These are phyloP conservation scores for Phytophthora hibernalis DNA, from an alignment of 352 stramenopile genomes.

Conservation along the genomic window DNA sequence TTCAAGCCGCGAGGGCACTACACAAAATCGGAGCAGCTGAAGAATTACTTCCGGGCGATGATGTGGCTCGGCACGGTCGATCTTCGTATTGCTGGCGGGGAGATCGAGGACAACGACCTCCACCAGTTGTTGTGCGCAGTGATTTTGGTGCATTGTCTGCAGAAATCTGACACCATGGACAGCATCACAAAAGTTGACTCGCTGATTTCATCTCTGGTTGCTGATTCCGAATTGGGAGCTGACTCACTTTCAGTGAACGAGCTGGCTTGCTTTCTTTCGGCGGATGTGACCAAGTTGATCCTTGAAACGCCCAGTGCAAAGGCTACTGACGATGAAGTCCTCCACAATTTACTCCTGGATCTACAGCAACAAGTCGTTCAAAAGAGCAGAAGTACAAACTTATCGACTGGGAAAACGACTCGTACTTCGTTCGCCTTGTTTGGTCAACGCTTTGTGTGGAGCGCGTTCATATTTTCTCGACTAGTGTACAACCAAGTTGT, in stretches of 20 bases:
- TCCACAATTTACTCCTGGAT: neutral
- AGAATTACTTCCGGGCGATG: conserved; percentile 30
- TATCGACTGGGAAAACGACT: neutral
- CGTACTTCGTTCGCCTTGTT: conserved; percentile 25
- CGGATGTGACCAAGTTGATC: neutral
- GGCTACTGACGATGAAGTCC: neutral
- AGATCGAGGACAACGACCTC: conserved; percentile 1
- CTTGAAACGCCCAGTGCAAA: neutral
- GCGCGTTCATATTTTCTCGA: conserved; percentile 30
- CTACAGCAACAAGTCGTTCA: conserved; percentile 15
- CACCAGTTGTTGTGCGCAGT: conserved; percentile 29
- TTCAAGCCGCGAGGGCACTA: conserved; percentile 41
- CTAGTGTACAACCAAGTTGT: conserved; percentile 27
- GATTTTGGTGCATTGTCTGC: conserved; percentile 22
- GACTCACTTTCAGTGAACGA: conserved; percentile 10
- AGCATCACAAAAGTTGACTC: conserved; percentile 13
- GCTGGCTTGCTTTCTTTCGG: neutral
- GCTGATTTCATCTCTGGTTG: conserved; percentile 20
- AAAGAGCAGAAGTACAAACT: neutral
- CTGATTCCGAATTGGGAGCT: conserved; percentile 16
- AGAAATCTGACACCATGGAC: conserved; percentile 6
- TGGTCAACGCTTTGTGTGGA: conserved; percentile 35
- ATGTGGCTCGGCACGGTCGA: conserved; percentile 34
- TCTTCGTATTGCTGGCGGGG: conserved; percentile 23
- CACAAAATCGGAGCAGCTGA: conserved; percentile 22